Evolutionary conservation across 768 basidiomycete genomes (phyloP).

Genomic region (Boletus edulis): DNA sequence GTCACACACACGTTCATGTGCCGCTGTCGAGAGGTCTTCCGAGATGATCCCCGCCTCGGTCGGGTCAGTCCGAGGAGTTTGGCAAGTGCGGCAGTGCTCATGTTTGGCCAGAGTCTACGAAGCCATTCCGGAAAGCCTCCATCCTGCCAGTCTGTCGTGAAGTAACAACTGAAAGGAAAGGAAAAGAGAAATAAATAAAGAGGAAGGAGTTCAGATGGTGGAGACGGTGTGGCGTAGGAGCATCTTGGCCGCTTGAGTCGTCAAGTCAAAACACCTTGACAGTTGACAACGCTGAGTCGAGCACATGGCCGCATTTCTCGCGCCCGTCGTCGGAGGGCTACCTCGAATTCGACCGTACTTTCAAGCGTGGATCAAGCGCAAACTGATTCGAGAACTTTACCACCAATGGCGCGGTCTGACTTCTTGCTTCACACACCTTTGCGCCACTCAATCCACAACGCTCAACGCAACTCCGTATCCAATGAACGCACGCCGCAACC

Average conservation of each 20-base stretch:
- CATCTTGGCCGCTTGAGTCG: too few relatives aligned
- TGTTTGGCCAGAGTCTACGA: background rate
- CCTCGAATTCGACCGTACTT: slow-evolving; percentile 9
- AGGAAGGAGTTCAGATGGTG: background rate
- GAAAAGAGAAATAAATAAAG: background rate
- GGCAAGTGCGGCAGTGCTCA: background rate
- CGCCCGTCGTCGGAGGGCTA: slow-evolving; percentile 3
- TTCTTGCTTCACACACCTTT: slow-evolving; percentile 1
- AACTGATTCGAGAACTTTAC: slow-evolving; percentile 6
- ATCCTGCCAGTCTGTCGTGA: background rate
- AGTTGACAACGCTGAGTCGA: too few relatives aligned
- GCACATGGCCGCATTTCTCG: background rate
- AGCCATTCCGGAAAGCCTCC: background rate
- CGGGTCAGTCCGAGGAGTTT: slow-evolving; percentile 21
- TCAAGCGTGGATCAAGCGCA: slow-evolving; percentile 1
- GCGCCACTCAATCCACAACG: slow-evolving; percentile 4
- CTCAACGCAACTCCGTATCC: slow-evolving; percentile 6
- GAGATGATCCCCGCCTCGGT: background rate
- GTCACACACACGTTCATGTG: background rate
- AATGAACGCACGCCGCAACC: too few relatives aligned
- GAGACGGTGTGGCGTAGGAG: background rate
- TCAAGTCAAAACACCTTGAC: too few relatives aligned
- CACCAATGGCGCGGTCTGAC: background rate
- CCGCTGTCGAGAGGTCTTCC: slow-evolving; percentile 1
- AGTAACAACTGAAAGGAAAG: background rate